Conservation (phyloP, 2,329 filamentous ascomycete genomes). For the Aplosporella prunicola region DNA sequence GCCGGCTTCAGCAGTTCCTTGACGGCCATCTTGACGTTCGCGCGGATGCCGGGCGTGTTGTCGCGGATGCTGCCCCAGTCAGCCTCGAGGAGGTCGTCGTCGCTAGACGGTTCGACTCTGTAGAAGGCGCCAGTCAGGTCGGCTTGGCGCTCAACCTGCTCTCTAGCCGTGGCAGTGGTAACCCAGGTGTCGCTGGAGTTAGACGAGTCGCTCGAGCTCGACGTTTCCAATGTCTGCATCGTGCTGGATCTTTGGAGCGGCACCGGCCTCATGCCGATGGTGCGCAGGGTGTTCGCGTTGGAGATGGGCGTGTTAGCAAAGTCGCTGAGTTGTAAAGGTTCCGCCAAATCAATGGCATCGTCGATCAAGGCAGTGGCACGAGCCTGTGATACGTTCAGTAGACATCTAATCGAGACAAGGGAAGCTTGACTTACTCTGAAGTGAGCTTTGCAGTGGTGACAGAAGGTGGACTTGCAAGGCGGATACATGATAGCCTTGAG, state of each 20-base stretch:
- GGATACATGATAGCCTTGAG: slow-evolving; percentile 8
- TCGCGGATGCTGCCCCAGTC: no score
- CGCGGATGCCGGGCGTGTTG: no score
- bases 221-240: no score
- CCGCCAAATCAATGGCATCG: slow-evolving; percentile 29
- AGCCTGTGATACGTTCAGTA: no score
- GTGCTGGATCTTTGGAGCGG: no score
- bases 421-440: slow-evolving; percentile 18
- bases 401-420: no score
- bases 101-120: slow-evolving; percentile 5
- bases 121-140: slow-evolving; percentile 7
- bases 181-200: slow-evolving; percentile 5
- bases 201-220: slow-evolving; percentile 2
- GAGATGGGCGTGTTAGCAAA: slow-evolving; percentile 24
- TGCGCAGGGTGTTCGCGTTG: slow-evolving; percentile 26
- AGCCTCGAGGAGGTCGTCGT: no score
- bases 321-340: slow-evolving; percentile 25
- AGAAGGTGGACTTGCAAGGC: slow-evolving; percentile 37
- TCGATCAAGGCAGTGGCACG: slow-evolving; percentile 38
- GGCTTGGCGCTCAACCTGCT: slow-evolving; percentile 1
- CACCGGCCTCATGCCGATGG: slow-evolving; percentile 25
- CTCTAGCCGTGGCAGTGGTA: slow-evolving; percentile 6
- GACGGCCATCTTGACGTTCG: no score
- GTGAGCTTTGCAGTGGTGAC: slow-evolving; percentile 42
- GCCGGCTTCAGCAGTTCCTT: no score